Base-by-base conservation (phyloP, 768 basidiomycete genomes). In the Pisolithus microcarpus region DNA sequence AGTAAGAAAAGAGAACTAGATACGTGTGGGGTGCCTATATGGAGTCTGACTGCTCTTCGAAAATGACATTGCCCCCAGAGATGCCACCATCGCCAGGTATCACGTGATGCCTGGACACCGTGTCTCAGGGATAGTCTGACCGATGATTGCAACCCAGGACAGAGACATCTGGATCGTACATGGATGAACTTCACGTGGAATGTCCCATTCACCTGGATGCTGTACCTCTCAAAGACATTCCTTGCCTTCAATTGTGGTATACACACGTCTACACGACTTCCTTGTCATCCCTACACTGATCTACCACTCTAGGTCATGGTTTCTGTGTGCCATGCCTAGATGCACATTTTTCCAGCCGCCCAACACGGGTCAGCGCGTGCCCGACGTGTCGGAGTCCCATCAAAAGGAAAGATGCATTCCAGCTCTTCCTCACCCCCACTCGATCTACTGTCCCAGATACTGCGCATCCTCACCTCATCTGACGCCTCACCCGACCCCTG, bases 181-280 rank as follows among this genome's bases (percentile, higher is more conserved):
- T 61, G 57, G 55, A 52, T 21, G 56, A 62, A 40, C 26, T 66
- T 6, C 38, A 62, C 11, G 55, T 66, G 43, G 66, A 68, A 30
- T 66, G 65, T 24, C 65, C 66, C 8, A 66, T 66, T n/a, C 65
- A 66, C 31, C 61, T 66, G 4, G 65, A 62, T 7, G 55, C 57
- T 0, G 65, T 66, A 5, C 47, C 57, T 36, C 56, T 66, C 48
- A 61, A 56, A 10, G 56, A 68, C 4, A 53, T 66, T n/a, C 40
- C 57, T 60, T 46, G 57, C 60, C 7, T 65, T 68, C 55, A 66
- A 49, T 57, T 66, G 65, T 49, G 65, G 65, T 66, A 60, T 36
- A 44, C 24, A 26, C 47, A 9, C 34, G 18, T 38, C 42, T 40
- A 37, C 8, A 10, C 31, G 31, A 50, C 30, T 42, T 36, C 11